Evolutionary conservation across 257 asterid species (phyloP), one percentile per base, ranked within the genome.

Genomic region (Gentiana dahurica): DNA sequence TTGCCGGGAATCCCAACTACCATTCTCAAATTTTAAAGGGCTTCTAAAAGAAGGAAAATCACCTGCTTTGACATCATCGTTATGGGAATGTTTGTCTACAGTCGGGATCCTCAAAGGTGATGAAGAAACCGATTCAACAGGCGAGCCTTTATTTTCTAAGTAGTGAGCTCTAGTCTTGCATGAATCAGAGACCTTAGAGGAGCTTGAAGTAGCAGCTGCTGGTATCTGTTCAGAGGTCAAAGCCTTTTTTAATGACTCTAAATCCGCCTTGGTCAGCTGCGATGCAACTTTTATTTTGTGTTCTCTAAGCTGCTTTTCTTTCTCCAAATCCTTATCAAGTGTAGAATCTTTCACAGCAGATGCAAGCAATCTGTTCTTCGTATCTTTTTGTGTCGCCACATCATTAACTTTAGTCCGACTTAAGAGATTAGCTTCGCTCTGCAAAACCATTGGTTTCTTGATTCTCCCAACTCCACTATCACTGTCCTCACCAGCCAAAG

Each of bases 101-200:
- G 51, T 68, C 57, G 75, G 62, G 64, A 54, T 60, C 72, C 89
- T 72, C 74, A 81, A 54, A 60, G 99, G 99, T 59, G 95, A 92
- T 32, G 97, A 92, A 37, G 95, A 92, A 69, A 88, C 99, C 0
- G 99, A 88, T 64, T 79, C 95, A 53, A 68, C 90, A 24, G 95
- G 99, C 32, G 97, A 88, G 49, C 89, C 83, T 77, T 70, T 86
- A 70, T 65, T 74, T 67, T 73, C 82, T 49, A 59, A 60, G 64
- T 57, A 66, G 77, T 73, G 77, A 44, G 57, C 61, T 73, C 81
- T 76, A 56, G 62, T 77, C 76, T 76, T 88, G 60, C 79, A 79
- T 64, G 94, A 83, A 63, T 68, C 86, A 36, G 97, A 92, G 66
- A 85, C 76, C 80, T 85, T 92, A 41, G 99, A 92, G 36, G 95